Evolutionary conservation across 176 grass and related monocot genomes (phyloP).

Genomic region (Avena atlantica): DNA sequence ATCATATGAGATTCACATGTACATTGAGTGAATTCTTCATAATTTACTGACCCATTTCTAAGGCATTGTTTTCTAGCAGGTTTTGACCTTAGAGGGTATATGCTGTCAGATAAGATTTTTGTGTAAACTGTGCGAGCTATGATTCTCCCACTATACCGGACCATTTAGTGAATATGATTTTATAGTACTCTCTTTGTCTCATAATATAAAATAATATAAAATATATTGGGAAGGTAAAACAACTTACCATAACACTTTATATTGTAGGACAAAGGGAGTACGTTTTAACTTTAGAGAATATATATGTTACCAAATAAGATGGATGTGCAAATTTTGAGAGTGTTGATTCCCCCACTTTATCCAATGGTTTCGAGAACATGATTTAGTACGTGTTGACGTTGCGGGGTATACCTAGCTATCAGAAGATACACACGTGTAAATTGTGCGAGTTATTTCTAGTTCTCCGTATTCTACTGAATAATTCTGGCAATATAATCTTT

Average conservation of each 20-base stretch:
- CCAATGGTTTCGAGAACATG: no score
- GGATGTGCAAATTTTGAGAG: no score
- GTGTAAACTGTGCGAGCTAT: not conserved
- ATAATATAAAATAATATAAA: no score
- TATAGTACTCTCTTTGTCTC: no score
- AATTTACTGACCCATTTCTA: not conserved
- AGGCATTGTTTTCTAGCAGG: not conserved
- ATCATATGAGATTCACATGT: not conserved
- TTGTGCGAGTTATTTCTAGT: no score
- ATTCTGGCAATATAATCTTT: no score
- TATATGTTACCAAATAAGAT: not conserved
- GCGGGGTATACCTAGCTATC: not conserved
- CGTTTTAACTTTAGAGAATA: no score
- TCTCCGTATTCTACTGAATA: no score
- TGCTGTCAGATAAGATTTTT: not conserved
- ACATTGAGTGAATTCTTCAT: not conserved
- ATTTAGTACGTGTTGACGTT: not conserved
- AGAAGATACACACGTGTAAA: not conserved
- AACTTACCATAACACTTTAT: not conserved
- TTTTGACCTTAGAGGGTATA: not conserved
- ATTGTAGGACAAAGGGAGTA: not conserved
- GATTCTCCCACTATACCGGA: not conserved
- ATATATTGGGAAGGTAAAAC: not conserved
- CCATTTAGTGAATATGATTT: not conserved
- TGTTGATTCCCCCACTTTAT: no score